Base-by-base conservation (phyloP, 116 monocot genomes). In the Papilionanthe hybrid region DNA sequence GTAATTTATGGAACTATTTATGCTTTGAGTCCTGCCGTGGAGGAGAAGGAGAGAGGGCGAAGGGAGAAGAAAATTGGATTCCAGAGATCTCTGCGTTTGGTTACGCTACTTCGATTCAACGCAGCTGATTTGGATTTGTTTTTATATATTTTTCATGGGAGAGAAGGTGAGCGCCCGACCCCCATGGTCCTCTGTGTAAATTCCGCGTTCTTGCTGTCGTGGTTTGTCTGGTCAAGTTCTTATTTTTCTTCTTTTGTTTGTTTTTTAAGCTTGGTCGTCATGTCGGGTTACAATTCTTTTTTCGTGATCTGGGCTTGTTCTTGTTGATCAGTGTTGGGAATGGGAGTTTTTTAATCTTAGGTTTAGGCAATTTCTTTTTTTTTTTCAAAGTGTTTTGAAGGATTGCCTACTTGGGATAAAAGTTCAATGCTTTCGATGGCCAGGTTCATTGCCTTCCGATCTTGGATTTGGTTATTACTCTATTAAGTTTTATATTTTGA, bases 381-480 rank as follows among this genome's bases (percentile, higher is more conserved):
- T 17, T 41, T 29, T 71, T 5, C 44, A 43, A 2, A 6, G 19
- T 7, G 43, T 41, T 72, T 42, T 20, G 69, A 32, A 17, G 32
- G 19, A 1, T 32, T 71, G 37, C 13, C 71, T 17, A 0, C 7
- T 22, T 73, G 43, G 73, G 42, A 28, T 8, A 4, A 27, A 18
- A 20, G 22, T 49, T 76, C 37, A 41, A 78, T 42, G 32, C 42
- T 27, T 41, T 60, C 9, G 78, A 41, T 53, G 73, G 30, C 80
- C 55, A 72, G 71, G n/a, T 55, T 80, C 55, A 69, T 80, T 80
- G 80, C 10, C 49, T 27, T 37, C 72, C 9, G 72, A 55, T 56
- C 42, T 56, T 58, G 29, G 43, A 63, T 75, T 75, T 63, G 81
- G 30, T 43, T 50, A n/a, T 15, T 55, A 23, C 5, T 48, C 27